phyloP scores from a whole-genome alignment of 1,139 yeast genomes.

The Debaryomycetaceae sp. region DNA sequence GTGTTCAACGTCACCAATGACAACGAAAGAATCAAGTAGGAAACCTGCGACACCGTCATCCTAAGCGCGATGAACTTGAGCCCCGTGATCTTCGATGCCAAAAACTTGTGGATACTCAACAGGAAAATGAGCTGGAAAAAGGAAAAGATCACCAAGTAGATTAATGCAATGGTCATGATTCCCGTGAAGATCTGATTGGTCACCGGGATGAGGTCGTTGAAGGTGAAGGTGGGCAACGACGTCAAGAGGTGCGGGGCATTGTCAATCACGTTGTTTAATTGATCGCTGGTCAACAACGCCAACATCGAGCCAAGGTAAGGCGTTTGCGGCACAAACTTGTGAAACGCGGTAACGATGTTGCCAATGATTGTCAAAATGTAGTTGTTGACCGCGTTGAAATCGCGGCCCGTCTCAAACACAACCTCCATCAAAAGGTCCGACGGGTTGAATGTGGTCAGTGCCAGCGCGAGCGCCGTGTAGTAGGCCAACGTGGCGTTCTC shows the following conservation, averaged over 20 bases:
- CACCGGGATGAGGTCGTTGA: slow-evolving; percentile 21
- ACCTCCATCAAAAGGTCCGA: slow-evolving; percentile 17
- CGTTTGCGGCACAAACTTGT: slow-evolving; percentile 15
- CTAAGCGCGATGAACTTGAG: slow-evolving; percentile 36
- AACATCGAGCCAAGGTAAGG: slow-evolving; percentile 19
- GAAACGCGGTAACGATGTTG: slow-evolving; percentile 14
- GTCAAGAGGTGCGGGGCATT: slow-evolving; percentile 24
- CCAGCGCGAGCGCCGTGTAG: slow-evolving; percentile 15
- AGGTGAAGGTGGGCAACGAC: slow-evolving; percentile 19
- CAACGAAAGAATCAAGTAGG: slow-evolving; percentile 39
- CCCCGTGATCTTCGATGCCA: slow-evolving; percentile 31
- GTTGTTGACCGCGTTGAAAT: slow-evolving; percentile 25
- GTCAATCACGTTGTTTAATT: slow-evolving; percentile 14
- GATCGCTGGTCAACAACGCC: slow-evolving; percentile 16
- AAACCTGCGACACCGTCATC: slow-evolving; percentile 35
- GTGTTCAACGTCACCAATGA: slow-evolving; percentile 37
- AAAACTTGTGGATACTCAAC: slow-evolving; percentile 22
- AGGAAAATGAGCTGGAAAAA: slow-evolving; percentile 30
- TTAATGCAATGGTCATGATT: slow-evolving; percentile 29
- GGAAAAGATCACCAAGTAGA: slow-evolving; percentile 28
- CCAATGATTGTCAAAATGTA: slow-evolving; percentile 17
- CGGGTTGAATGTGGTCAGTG: slow-evolving; percentile 15
- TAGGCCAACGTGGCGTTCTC: slow-evolving; percentile 24
- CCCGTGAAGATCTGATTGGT: slow-evolving; percentile 23
- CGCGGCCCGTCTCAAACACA: slow-evolving; percentile 30